Conservation (phyloP, 192 early-diverging fungal genomes). For the Thamnidium elegans region DNA sequence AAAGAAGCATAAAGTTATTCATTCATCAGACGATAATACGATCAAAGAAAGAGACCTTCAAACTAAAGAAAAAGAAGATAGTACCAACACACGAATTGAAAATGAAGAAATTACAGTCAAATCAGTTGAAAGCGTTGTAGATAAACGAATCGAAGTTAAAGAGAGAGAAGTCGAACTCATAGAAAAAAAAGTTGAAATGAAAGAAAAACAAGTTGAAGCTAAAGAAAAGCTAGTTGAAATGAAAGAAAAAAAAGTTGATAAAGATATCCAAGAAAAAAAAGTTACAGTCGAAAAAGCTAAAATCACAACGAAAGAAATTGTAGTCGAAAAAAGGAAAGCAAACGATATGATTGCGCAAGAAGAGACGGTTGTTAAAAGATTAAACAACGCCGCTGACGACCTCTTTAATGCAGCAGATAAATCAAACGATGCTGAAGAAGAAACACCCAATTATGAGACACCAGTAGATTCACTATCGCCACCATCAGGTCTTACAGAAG, state of each 20-base stretch:
- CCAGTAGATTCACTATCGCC: neutral
- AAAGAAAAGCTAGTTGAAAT: too few species aligned
- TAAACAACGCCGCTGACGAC: too few species aligned
- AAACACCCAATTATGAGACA: neutral
- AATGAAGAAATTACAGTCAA: neutral
- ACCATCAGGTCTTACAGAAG: neutral
- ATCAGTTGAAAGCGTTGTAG: neutral
- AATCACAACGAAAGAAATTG: neutral
- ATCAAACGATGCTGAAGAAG: neutral
- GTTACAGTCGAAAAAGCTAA: too few species aligned
- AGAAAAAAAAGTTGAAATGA: neutral
- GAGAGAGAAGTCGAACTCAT: neutral
- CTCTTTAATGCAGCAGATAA: neutral
- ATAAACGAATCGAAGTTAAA: neutral
- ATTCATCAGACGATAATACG: too few species aligned
- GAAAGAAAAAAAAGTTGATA: neutral
- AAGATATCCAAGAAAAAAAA: neutral
- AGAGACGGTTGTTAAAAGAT: too few species aligned
- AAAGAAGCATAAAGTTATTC: neutral
- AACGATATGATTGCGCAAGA: too few species aligned
- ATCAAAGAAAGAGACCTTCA: too few species aligned
- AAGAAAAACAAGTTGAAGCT: neutral
- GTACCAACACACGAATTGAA: neutral
- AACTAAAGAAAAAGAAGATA: too few species aligned
- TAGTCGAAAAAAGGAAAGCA: too few species aligned